A percentile compares a stretch with the other conserved stretches of the same genome.
Conservation (phyloP, 139 green algal species). For the Tetradesmus lagerheimii region DNA sequence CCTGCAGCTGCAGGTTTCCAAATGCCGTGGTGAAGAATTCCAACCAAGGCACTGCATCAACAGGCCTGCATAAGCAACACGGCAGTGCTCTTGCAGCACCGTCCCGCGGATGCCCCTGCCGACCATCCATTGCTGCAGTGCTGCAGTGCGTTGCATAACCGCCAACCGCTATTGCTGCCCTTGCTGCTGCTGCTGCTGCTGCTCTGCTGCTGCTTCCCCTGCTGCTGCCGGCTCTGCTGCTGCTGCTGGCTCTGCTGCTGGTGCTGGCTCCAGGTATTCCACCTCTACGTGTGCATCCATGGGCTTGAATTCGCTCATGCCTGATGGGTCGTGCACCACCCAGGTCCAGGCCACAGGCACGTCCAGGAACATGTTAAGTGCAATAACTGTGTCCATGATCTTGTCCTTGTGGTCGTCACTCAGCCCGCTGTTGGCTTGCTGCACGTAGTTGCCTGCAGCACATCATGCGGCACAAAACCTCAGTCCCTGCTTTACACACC, state of each 20-base stretch:
- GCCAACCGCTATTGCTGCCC: background rate
- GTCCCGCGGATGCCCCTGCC: background rate
- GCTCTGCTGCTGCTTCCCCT: background rate
- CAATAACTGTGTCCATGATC: slow-evolving; percentile 68
- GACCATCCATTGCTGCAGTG: background rate
- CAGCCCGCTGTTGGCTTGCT: slow-evolving; percentile 34
- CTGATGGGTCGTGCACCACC: slow-evolving; percentile 66
- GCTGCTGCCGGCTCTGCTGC: background rate
- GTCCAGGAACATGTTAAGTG: slow-evolving; percentile 62
- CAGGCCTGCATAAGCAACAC: too few relatives aligned
- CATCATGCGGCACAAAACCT: too few relatives aligned
- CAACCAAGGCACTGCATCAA: too few relatives aligned
- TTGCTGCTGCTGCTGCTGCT: slow-evolving; percentile 30
- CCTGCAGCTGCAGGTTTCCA: too few relatives aligned
- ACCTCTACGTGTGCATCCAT: slow-evolving; percentile 58
- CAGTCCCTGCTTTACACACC: too few relatives aligned
- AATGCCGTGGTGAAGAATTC: too few relatives aligned
- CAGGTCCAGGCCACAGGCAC: slow-evolving; percentile 68
- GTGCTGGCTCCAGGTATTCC: slow-evolving; percentile 19
- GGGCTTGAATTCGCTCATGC: slow-evolving; percentile 54
- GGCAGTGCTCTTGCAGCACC: background rate
- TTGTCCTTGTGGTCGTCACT: slow-evolving; percentile 52
- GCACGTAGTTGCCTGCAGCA: slow-evolving; percentile 24
- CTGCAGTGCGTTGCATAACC: background rate
- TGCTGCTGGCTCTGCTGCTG: background rate